phyloP scores from a whole-genome alignment of 2,329 filamentous ascomycete species.

The Aspergillus sp. region DNA sequence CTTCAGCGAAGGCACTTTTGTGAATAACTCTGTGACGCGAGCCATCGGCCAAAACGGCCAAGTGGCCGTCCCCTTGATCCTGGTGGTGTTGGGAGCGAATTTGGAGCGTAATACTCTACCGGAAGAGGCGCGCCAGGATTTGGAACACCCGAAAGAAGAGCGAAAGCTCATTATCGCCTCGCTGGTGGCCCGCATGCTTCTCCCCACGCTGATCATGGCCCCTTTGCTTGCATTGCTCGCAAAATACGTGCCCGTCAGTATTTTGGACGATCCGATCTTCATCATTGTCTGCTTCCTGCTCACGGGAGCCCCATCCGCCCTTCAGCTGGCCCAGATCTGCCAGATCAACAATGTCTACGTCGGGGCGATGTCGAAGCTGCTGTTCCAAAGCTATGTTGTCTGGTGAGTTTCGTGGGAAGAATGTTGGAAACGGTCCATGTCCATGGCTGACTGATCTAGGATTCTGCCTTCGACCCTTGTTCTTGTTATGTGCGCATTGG shows the following conservation, averaged over 20 bases:
- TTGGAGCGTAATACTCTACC: constrained; percentile 87
- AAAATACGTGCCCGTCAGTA: constrained; percentile 89
- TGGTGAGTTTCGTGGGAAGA: constrained; percentile 56
- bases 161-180: constrained; percentile 82
- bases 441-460: constrained; percentile 46
- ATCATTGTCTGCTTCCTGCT: constrained; percentile 97
- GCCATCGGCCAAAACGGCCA: constrained; percentile 82
- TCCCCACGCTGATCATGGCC: constrained; percentile 89
- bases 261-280: constrained; percentile 96
- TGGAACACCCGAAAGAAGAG: constrained; percentile 67
- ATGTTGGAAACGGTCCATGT: too few species aligned
- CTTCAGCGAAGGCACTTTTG: constrained; percentile 83
- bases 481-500: constrained; percentile 85
- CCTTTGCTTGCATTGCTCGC: constrained; percentile 82
- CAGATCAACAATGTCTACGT: constrained; percentile 98
- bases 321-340: constrained; percentile 96
- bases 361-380: constrained; percentile 83
- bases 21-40: constrained; percentile 88
- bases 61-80: constrained; percentile 90
- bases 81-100: constrained; percentile 94
- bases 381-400: constrained; percentile 96
- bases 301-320: constrained; percentile 85
- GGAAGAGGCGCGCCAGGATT: constrained; percentile 61
- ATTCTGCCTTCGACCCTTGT: constrained; percentile 91
- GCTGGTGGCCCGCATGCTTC: constrained; percentile 83